Percentiles rank a stretch among this genome's conserved stretches.
These are phyloP conservation scores for Apophysomyces ossiformis DNA, from an alignment of 371 early-diverging fungal genomes.

Conservation along the genomic window DNA sequence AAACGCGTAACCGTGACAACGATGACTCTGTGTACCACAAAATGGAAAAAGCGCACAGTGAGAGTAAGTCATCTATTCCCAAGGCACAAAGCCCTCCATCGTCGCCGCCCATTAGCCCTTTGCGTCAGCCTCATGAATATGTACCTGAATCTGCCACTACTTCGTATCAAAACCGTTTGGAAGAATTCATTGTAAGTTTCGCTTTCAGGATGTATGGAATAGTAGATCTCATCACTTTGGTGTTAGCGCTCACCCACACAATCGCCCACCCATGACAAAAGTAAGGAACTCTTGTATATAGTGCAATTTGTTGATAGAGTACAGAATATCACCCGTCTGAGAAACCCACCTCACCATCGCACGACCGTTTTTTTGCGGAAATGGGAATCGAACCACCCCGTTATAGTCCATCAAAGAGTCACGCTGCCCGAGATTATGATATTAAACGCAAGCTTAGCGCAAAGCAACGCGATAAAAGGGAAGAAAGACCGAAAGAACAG, in stretches of 20 bases:
- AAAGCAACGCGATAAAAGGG: slow-evolving; percentile 57
- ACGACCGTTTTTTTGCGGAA: slow-evolving; percentile 20
- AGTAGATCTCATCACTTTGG: neutral
- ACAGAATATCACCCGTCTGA: slow-evolving; percentile 15
- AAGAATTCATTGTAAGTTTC: slow-evolving; percentile 4
- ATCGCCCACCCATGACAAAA: neutral
- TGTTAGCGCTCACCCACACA: neutral
- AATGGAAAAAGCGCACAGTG: slow-evolving; percentile 70
- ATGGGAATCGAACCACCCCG: slow-evolving; percentile 22
- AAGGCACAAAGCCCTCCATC: slow-evolving; percentile 5
- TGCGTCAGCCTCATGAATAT: slow-evolving; percentile 4
- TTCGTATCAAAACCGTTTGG: slow-evolving; percentile 7
- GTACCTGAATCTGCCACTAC: slow-evolving; percentile 4
- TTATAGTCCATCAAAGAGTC: slow-evolving; percentile 20
- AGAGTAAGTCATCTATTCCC: slow-evolving; percentile 14
- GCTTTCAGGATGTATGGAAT: too few species aligned
- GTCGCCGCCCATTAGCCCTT: slow-evolving; percentile 9
- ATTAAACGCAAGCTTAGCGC: slow-evolving; percentile 49
- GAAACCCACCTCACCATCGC: neutral
- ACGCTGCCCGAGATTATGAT: slow-evolving; percentile 53
- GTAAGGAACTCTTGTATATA: neutral
- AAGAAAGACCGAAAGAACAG: slow-evolving; percentile 45
- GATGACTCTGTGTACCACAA: slow-evolving; percentile 90
- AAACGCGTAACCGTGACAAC: slow-evolving; percentile 54
- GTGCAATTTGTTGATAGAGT: neutral